These are phyloP conservation scores for Fraxinus quadrangulata DNA, from an alignment of 257 asterid genomes.

Conservation along the genomic window DNA sequence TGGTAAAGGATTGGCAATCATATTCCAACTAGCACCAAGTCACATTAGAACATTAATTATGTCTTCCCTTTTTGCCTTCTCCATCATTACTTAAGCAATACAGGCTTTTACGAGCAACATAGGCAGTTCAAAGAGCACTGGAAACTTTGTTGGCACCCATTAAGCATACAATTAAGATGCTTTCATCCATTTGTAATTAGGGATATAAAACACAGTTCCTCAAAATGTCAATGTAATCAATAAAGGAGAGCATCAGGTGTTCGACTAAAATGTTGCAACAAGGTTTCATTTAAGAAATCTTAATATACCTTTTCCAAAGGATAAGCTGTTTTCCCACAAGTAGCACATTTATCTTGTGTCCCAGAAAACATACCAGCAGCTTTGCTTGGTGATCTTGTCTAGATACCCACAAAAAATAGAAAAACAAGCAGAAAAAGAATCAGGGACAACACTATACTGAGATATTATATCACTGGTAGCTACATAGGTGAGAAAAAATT, in stretches of 20 bases:
- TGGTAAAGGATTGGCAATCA: not conserved
- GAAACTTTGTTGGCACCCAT: not conserved
- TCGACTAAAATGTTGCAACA: not conserved
- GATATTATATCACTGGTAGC: not conserved
- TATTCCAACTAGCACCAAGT: not conserved
- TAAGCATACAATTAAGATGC: not conserved
- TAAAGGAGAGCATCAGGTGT: too few relatives aligned
- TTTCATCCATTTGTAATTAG: not conserved
- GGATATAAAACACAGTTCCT: not conserved
- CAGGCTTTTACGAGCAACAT: not conserved
- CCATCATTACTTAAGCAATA: not conserved
- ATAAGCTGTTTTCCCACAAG: constrained; percentile 92
- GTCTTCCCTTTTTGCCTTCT: not conserved
- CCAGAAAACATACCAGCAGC: constrained; percentile 98
- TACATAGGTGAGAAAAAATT: constrained; percentile 18
- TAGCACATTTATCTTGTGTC: constrained; percentile 93
- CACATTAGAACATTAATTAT: not conserved
- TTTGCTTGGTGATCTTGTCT: constrained; percentile 93
- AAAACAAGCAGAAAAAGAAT: constrained; percentile 13
- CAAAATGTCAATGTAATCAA: not conserved
- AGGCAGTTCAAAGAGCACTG: not conserved
- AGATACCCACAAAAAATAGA: constrained; percentile 18
- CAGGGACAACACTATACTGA: constrained; percentile 16
- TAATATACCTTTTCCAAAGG: constrained; percentile 90
- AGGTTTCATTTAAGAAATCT: not conserved